Percentiles rank a stretch among this genome's conserved stretches.
These are phyloP conservation scores for Salinomyces thailandicus DNA, from an alignment of 2,329 filamentous ascomycete genomes.

Conservation along the genomic window DNA sequence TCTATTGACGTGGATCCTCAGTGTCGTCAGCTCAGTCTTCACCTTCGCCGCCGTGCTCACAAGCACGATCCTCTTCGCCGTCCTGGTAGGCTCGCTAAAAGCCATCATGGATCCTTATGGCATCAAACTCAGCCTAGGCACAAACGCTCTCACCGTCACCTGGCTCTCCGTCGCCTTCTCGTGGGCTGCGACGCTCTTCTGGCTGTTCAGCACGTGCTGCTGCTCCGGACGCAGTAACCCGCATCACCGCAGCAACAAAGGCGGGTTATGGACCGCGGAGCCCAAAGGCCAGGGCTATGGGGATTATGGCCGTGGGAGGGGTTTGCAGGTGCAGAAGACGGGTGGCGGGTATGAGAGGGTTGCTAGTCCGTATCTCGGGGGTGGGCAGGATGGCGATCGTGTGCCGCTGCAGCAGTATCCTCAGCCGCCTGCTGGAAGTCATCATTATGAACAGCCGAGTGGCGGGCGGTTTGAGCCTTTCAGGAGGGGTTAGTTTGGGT, in stretches of 20 bases:
- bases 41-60: conserved; percentile 58
- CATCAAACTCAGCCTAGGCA: conserved; percentile 57
- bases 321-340: conserved; percentile 47
- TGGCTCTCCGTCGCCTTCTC: conserved; percentile 77
- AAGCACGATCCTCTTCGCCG: conserved; percentile 61
- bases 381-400: conserved; percentile 16
- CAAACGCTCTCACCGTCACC: conserved; percentile 56
- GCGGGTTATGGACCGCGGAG: conserved; percentile 25
- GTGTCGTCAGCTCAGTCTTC: conserved; percentile 50
- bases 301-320: conserved; percentile 15
- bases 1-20: conserved; percentile 69
- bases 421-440: conserved; percentile 3
- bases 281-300: conserved; percentile 20
- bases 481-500: conserved; percentile 25
- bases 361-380: conserved; percentile 30
- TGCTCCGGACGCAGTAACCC: conserved; percentile 57
- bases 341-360: conserved; percentile 52
- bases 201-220: conserved; percentile 86
- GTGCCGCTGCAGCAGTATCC: conserved; percentile 20
- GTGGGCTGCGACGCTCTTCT: conserved; percentile 70
- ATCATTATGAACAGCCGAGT: conserved; percentile 14
- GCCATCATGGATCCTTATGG: conserved; percentile 59
- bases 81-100: conserved; percentile 60
- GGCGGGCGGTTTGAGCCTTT: conserved; percentile 35
- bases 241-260: conserved; percentile 32